These are phyloP conservation scores for Coemansia sp. DNA, from an alignment of 192 early-diverging fungal species.

Conservation along the genomic window DNA sequence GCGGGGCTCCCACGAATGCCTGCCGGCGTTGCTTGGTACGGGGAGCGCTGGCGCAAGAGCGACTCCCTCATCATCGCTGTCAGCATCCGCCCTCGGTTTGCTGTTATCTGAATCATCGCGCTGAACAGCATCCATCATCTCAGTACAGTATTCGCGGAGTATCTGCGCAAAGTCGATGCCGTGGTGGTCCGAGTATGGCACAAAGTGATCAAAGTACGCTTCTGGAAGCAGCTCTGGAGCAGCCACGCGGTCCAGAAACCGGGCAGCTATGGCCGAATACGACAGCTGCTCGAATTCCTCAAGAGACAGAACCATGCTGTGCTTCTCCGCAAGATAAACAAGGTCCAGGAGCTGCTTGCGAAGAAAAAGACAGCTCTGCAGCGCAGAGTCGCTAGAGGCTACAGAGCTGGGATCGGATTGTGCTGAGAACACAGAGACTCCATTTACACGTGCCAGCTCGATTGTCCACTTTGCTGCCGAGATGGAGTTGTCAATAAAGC, in stretches of 20 bases:
- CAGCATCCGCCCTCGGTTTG: not conserved
- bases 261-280: conserved; percentile 52
- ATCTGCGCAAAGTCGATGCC: conserved; percentile 56
- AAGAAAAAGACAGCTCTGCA: conserved; percentile 29
- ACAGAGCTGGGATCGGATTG: not conserved
- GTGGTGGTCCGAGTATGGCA: conserved; percentile 59
- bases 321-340: conserved; percentile 55
- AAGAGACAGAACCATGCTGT: conserved; percentile 50
- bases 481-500: conserved; percentile 23
- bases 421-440: conserved; percentile 2
- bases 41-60: not conserved
- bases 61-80: not conserved
- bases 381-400: not conserved
- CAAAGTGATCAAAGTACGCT: conserved; percentile 59
- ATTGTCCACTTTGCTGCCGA: conserved; percentile 14
- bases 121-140: conserved; percentile 54
- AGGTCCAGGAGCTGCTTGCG: conserved; percentile 61
- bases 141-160: conserved; percentile 59
- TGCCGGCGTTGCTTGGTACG: not conserved
- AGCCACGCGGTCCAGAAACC: conserved; percentile 63
- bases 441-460: conserved; percentile 12
- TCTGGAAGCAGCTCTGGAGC: conserved; percentile 60
- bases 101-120: conserved; percentile 6
- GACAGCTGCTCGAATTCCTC: conserved; percentile 57
- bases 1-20: conserved; percentile 59